Base-by-base conservation (phyloP, 208 protist genomes). In the Novymonas esmeraldas region DNA sequence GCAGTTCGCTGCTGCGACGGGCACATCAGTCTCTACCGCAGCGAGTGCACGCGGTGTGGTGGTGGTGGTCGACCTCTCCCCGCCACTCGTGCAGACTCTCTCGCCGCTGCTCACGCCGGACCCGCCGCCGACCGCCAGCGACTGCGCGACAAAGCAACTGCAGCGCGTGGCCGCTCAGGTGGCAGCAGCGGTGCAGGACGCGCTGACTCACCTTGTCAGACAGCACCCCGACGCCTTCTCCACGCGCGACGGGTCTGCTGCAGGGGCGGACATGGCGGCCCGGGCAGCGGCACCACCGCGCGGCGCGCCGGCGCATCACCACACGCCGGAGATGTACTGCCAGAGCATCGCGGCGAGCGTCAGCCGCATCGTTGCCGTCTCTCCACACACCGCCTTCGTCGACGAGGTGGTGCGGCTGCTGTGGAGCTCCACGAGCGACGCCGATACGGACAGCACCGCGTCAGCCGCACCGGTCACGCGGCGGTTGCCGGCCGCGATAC, bases 271-370 rank as follows among this genome's bases (percentile, higher is more conserved):
- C n/a, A 13, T 3, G 46, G n/a, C 24, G 44, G 10, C 28, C 26
- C 44, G 31, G 33, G 6, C 39, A 2, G 16, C 44, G n/a, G 46
- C 2, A 4, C 29, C 29, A 18, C 54, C 34, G 33, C 41, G 33
- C 2, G 33, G 39, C 18, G 22, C 16, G 13, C 45, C 20, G 38
- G 24, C 20, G 48, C 50, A 67, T 59, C 41, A 45, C 4, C 50
- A 64, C 18, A 75, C 72, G 1, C 62, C 41, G 2, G 64, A 64
- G 16, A 68, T 70, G 51, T 64, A 63, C 52, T 82, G 31, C 44
- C 73, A 44, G 58, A 90, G 81, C 55, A 87, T 92, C 49, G 81
- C 89, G 3, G 85, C 82, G 26, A 94, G 85, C 59, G 58, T 94
- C 45, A 63, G 74, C 1, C 61, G 63, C 2, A 84, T 94, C 55